A percentile compares a stretch with the other conserved stretches of the same genome.
These are phyloP conservation scores for Sphaerostilbella broomeana DNA, from an alignment of 2,329 filamentous ascomycete species.

Conservation along the genomic window DNA sequence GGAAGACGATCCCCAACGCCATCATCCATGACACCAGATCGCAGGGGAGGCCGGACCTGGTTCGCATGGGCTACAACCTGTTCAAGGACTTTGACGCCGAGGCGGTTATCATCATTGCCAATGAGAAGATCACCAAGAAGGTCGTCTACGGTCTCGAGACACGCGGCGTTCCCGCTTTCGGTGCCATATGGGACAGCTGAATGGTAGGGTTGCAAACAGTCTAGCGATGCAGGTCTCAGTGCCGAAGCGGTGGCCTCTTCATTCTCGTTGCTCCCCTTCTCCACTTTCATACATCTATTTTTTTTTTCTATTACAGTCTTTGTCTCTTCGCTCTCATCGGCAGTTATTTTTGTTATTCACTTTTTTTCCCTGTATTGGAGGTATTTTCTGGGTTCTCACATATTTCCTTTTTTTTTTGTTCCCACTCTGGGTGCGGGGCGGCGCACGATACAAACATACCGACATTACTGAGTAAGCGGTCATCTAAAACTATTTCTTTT, in stretches of 20 bases:
- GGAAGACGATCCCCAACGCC: slow-evolving; percentile 51
- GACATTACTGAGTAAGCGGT: too few relatives aligned
- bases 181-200: slow-evolving; percentile 63
- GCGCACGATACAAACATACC: too few relatives aligned
- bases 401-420: too few relatives aligned
- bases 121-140: slow-evolving; percentile 59
- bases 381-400: background rate
- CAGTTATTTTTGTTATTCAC: background rate
- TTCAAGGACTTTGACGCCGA: slow-evolving; percentile 52
- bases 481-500: too few relatives aligned
- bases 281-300: background rate
- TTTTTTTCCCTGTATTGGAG: background rate
- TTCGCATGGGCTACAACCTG: slow-evolving; percentile 45
- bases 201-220: too few relatives aligned
- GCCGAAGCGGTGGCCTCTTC: background rate
- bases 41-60: slow-evolving; percentile 53
- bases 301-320: background rate
- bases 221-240: slow-evolving; percentile 3
- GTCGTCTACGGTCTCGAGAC: slow-evolving; percentile 64
- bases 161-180: slow-evolving; percentile 60
- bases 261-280: background rate
- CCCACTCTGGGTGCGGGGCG: too few relatives aligned
- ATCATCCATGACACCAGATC: slow-evolving; percentile 60
- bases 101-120: slow-evolving; percentile 68
- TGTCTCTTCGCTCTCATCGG: slow-evolving; percentile 7